These are phyloP conservation scores for Chimonanthus salicifolius DNA, from an alignment of 164 flowering plant species.

Conservation along the genomic window DNA sequence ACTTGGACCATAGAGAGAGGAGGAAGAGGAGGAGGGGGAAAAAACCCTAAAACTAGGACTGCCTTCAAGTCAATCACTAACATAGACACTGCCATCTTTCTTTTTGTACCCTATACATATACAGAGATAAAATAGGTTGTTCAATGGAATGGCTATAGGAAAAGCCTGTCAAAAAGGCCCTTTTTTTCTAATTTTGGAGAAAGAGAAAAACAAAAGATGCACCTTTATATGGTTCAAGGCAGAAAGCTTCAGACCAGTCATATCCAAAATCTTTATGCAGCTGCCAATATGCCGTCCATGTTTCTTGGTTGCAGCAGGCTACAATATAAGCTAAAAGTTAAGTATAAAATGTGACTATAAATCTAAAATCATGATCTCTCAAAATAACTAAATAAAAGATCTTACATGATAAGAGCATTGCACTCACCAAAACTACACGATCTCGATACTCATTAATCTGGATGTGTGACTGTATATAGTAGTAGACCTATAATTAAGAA, in stretches of 20 bases:
- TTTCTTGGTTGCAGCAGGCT: constrained; percentile 78
- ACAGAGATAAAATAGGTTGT: too few relatives aligned
- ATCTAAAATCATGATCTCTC: not conserved
- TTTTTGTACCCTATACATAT: too few relatives aligned
- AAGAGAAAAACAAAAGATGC: not conserved
- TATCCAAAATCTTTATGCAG: constrained; percentile 87
- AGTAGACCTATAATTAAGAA: constrained; percentile 49
- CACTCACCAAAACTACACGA: constrained; percentile 76
- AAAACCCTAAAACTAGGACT: too few relatives aligned
- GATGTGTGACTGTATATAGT: constrained; percentile 94
- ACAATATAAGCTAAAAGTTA: constrained; percentile 14
- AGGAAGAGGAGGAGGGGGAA: too few relatives aligned
- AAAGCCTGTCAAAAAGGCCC: not conserved
- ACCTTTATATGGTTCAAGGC: constrained; percentile 89
- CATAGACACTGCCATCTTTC: too few relatives aligned
- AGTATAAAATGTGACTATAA: not conserved
- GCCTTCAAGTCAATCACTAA: too few relatives aligned
- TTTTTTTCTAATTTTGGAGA: too few relatives aligned
- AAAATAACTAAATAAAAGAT: not conserved
- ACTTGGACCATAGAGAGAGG: too few relatives aligned
- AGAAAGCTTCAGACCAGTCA: constrained; percentile 93
- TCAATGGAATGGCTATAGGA: too few relatives aligned
- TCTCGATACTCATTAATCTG: constrained; percentile 98
- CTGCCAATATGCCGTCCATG: constrained; percentile 61
- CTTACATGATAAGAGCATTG: not conserved